Evolutionary conservation across 805 yeast genomes (phyloP).

Genomic region (Suhomyces emberorum): DNA sequence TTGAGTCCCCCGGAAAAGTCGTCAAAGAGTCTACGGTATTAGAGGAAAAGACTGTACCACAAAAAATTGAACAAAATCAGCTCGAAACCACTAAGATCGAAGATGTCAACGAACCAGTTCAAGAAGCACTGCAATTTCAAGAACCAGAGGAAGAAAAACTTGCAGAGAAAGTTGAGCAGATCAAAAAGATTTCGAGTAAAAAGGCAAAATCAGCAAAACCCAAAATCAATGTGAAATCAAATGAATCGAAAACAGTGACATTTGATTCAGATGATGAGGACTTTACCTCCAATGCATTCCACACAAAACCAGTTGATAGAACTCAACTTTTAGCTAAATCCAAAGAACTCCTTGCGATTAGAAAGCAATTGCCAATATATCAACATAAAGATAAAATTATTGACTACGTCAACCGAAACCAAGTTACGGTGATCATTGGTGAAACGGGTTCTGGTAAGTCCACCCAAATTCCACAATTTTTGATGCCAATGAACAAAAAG

Average conservation of each 20-base stretch:
- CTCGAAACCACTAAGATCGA: neutral
- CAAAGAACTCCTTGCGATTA: conserved; percentile 42
- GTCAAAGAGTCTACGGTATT: neutral
- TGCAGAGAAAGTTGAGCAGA: neutral
- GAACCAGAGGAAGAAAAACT: neutral
- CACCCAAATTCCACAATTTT: conserved; percentile 91
- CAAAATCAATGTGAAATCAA: neutral
- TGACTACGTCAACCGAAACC: conserved; percentile 49
- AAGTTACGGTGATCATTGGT: conserved; percentile 82
- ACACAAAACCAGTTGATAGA: conserved; percentile 6
- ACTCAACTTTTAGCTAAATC: conserved; percentile 40
- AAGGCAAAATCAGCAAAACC: neutral
- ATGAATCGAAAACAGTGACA: conserved; percentile 3
- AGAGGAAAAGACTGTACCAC: neutral
- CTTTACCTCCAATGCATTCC: conserved; percentile 11
- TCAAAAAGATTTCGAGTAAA: neutral
- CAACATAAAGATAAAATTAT: conserved; percentile 64
- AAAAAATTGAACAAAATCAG: neutral
- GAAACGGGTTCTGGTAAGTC: conserved; percentile 99
- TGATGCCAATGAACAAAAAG: conserved; percentile 53
- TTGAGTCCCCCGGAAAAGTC: neutral
- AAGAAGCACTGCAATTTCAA: neutral
- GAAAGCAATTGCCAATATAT: conserved; percentile 72
- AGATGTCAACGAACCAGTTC: neutral
- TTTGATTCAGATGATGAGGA: conserved; percentile 13